Base-by-base conservation (phyloP, 2,329 filamentous ascomycete genomes). In the Laburnicola sp. region DNA sequence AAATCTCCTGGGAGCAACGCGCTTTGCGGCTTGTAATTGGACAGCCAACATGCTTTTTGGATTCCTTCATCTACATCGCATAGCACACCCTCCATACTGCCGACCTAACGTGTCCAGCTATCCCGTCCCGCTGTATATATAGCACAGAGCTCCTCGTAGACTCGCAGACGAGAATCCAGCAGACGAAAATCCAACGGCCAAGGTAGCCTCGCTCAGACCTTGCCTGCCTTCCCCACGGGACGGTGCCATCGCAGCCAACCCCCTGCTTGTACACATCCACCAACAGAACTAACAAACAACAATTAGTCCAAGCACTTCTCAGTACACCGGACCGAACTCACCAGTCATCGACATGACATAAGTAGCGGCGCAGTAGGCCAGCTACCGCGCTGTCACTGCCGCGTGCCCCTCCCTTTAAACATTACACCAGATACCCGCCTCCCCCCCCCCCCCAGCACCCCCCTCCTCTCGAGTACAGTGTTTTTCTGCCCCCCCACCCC, bases 351-450 rank as follows among this genome's bases (percentile, higher is more conserved):
- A 11, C 3, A 27, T 11, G 6, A 16, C 30, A 36, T 10, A 35
- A 48, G 51, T 43, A 50, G 44, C 47, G 50, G 45, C 56, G 52
- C 41, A 53, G 58, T 61, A 64, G 59, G 51, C 61, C 59, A 60
- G 62, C 58, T 65, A 64, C 61, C 51, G 54, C 51, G 31, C 39
- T 48, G 44, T 36, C 32, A 21, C 40, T 9, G 22, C n/a, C 37
- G 36, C n/a, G 6, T 10, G 5, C 28, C 38, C 26, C 32, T 11
- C 8, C 37, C 38, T 27, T 42, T 48, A 48, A n/a, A 50, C 46
- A 50, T 46, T 50, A 51, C 48, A 50, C 16, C 45, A 51, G 16
- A 16, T 16, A 16, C 16, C 16, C 16, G 16, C 16, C 16, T 16
- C 16, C 16, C n/a, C n/a, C 16, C 16, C 16, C 16, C 16, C 16